These are phyloP conservation scores for Fusarium pseudonygamai DNA, from an alignment of 2,329 filamentous ascomycete genomes.

Conservation along the genomic window DNA sequence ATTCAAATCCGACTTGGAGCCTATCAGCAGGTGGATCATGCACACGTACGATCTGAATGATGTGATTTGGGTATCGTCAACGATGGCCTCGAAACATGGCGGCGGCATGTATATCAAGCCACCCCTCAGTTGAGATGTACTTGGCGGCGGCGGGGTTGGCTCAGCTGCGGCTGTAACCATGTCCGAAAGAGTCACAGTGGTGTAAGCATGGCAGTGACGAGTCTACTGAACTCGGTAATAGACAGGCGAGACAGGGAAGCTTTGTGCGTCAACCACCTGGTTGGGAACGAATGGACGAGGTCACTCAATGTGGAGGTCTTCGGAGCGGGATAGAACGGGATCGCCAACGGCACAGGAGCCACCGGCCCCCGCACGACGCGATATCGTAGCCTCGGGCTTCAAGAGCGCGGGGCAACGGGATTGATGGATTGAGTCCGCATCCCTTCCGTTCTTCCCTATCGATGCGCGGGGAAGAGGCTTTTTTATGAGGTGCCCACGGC, in stretches of 20 bases:
- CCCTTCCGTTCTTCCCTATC: slow-evolving; percentile 20
- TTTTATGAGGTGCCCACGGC: slow-evolving; percentile 36
- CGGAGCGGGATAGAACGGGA: slow-evolving; percentile 44
- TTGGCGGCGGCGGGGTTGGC: slow-evolving; percentile 31
- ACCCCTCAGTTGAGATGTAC: slow-evolving; percentile 34
- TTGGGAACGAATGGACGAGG: slow-evolving; percentile 39
- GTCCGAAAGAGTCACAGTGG: slow-evolving; percentile 34
- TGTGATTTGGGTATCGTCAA: slow-evolving; percentile 41
- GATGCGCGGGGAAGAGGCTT: slow-evolving; percentile 33
- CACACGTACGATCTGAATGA: slow-evolving; percentile 40
- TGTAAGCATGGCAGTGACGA: slow-evolving; percentile 33
- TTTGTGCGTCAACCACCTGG: slow-evolving; percentile 39
- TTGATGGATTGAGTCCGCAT: slow-evolving; percentile 36
- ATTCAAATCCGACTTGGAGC: slow-evolving; percentile 24
- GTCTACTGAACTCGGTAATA: slow-evolving; percentile 32
- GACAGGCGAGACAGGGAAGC: slow-evolving; percentile 30
- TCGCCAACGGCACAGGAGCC: slow-evolving; percentile 32
- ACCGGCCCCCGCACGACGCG: slow-evolving; percentile 39
- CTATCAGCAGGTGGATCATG: slow-evolving; percentile 36
- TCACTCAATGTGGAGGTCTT: slow-evolving; percentile 29
- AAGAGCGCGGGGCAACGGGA: slow-evolving; percentile 41
- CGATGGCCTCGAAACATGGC: slow-evolving; percentile 40
- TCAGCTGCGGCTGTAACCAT: slow-evolving; percentile 18
- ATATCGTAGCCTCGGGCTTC: slow-evolving; percentile 37
- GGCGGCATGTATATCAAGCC: slow-evolving; percentile 35